Base-by-base conservation (phyloP, 257 asterid genomes). In the Scutellaria baicalensis region DNA sequence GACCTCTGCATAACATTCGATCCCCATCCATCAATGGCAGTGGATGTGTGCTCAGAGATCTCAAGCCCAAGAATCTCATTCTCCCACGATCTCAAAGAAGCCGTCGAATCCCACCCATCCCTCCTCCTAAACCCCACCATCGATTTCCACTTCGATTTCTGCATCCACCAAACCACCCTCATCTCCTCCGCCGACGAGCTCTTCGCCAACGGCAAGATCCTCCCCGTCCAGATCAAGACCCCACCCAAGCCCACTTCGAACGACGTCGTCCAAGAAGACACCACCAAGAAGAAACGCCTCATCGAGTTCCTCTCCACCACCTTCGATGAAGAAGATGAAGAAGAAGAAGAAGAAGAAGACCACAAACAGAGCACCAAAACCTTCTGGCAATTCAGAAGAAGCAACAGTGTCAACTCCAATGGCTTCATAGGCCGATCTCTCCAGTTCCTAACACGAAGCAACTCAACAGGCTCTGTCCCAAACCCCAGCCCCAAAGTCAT, bases 391-490 rank as follows among this genome's bases (percentile, higher is more conserved):
- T 85, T 89, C 74, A 60, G 89, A 50, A 75, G 95, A 69, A 91
- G 97, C 77, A 84, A 83, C 56, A 91, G 97, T 51, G 73, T 89
- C 21, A 85, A 85, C 79, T 57, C 75, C 12, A 86, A 81, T 3
- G 55, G 86, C 2, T 74, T 91, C 68, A 75, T 83, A 14, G 66
- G 66, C 45, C 81, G 93, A 55, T 82, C 95, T 6, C 48, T 91
- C 0, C 86, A 84, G 57, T 86, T 89, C 44, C 79, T 92, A 39
- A 72, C 87, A 0, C 73, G 96, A 60, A 92, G 97, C 74, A 87
- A 87, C 9, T 92, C 97, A 13, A 91, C 97, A 9, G 96, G 96
- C 3, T 89, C 97, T 7, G 90, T 88, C 13, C 93, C 90, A 2
- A 89, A 70, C 62, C 84, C 83, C 8, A 91, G 84, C 14, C 76